Evolutionary conservation across 768 basidiomycete species (phyloP), one percentile per base, ranked within the genome.

Genomic region (Hemileccinum impolitum): DNA sequence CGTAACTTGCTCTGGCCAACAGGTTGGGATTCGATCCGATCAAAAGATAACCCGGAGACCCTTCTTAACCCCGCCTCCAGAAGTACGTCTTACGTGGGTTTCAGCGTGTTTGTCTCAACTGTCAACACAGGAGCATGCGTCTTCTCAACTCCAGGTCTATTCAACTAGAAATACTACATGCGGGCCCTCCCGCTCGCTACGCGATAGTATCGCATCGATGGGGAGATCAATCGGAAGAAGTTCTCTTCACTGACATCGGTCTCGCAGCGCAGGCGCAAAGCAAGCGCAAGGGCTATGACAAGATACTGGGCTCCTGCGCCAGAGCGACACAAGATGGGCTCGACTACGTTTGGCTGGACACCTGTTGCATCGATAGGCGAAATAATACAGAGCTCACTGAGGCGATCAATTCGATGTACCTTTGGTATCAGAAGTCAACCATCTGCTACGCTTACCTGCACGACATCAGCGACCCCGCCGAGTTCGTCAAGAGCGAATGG

Each of bases 361-460:
- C 67, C 0, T 68, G 59, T 25, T 69, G 69, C 39, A 67, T 70
- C 45, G 47, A 69, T 43, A 63, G 48, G 52, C 35, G 26, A 34
- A 67, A 53, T 45, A 62, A 49, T 45, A 48, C 61, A 2, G 69
- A 69, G 32, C 58, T 70, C 15, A 23, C 34, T 23, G 59, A 69
- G 36, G 58, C 69, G 17, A 65, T 69, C 47, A 63, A 65, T 30
- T 48, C 63, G 14, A 69, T 70, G 65, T 70, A 60, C 54, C 52
- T n/a, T 34, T 69, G 69, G 69, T 70, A 69, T 48, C 41, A 43
- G 2, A 40, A 56, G 13, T 57, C 67, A 5, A 18, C 54, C 1
- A 40, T 61, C 32, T 69, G 68, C 48, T 60, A 64, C 11, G 62
- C 50, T 4, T 64, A 69, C 48, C 32, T 69, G 35, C 52, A 60